Conservation (phyloP, 2,329 filamentous ascomycete species). For the Diaporthe ampelina region DNA sequence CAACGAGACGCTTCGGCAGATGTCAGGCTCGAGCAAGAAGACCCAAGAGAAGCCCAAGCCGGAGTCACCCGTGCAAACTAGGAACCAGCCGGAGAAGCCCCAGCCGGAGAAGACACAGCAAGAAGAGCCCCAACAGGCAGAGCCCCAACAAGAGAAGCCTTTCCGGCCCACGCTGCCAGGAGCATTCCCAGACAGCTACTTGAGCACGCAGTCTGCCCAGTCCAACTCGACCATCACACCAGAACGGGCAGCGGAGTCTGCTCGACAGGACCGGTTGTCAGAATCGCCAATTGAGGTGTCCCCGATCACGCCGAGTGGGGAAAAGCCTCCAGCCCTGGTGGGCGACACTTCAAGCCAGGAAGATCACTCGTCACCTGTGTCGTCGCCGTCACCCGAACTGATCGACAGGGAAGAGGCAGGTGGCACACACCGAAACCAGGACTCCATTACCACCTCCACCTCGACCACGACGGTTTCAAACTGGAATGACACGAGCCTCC, state of each 20-base stretch:
- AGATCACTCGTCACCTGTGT: constrained; percentile 72
- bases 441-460: constrained; percentile 66
- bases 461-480: constrained; percentile 71
- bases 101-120: constrained; percentile 45
- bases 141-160: constrained; percentile 25
- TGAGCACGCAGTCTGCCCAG: constrained; percentile 49
- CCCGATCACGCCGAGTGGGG: constrained; percentile 58
- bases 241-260: constrained; percentile 50
- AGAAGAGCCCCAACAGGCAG: neutral
- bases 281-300: constrained; percentile 80
- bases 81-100: constrained; percentile 36
- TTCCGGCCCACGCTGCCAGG: constrained; percentile 55
- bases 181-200: constrained; percentile 58
- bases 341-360: constrained; percentile 80
- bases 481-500: constrained; percentile 90
- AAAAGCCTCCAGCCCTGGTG: constrained; percentile 75
- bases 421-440: constrained; percentile 58
- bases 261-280: constrained; percentile 63
- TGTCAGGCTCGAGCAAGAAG: constrained; percentile 46
- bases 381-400: constrained; percentile 70
- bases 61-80: constrained; percentile 20
- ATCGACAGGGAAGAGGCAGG: constrained; percentile 62
- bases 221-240: constrained; percentile 47
- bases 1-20: constrained; percentile 47
- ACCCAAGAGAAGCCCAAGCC: constrained; percentile 1